Conservation (phyloP, 2,329 filamentous ascomycete species). For the Pyrenophora seminiperda region DNA sequence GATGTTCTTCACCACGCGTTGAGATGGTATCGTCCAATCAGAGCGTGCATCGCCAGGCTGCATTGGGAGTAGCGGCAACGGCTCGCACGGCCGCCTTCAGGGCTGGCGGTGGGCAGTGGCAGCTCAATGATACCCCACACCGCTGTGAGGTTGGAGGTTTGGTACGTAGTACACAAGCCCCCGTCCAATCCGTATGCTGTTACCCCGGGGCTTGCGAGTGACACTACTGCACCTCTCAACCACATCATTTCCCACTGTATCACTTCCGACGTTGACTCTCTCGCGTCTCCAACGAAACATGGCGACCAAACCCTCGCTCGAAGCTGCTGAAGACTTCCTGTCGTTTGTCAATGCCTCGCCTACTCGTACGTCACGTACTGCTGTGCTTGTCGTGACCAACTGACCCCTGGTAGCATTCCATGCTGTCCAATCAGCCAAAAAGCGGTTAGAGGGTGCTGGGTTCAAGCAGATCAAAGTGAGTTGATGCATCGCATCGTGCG, state of each 20-base stretch:
- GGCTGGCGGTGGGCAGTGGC: conserved; percentile 4
- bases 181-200: conserved; percentile 30
- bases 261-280: conserved; percentile 16
- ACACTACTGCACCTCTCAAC: conserved; percentile 23
- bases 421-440: conserved; percentile 79
- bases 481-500: not conserved
- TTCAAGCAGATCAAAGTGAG: conserved; percentile 75
- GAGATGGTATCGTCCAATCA: conserved; percentile 24
- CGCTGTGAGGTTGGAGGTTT: conserved; percentile 8
- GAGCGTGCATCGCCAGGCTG: conserved; percentile 2
- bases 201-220: conserved; percentile 1
- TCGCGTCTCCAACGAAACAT: conserved; percentile 36
- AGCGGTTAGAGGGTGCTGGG: conserved; percentile 78
- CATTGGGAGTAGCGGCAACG: conserved; percentile 6
- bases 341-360: conserved; percentile 94
- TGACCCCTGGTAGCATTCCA: conserved; percentile 74
- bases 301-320: conserved; percentile 49
- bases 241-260: conserved; percentile 12
- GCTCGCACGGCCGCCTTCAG: conserved; percentile 2
- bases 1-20: conserved; percentile 25
- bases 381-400: not conserved
- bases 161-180: conserved; percentile 17
- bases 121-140: conserved; percentile 19
- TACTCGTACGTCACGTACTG: conserved; percentile 68
- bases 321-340: conserved; percentile 77